A percentile compares a stretch with the other conserved stretches of the same genome.
phyloP scores from a whole-genome alignment of 495 filamentous ascomycete species.

The Daldinia grandis region DNA sequence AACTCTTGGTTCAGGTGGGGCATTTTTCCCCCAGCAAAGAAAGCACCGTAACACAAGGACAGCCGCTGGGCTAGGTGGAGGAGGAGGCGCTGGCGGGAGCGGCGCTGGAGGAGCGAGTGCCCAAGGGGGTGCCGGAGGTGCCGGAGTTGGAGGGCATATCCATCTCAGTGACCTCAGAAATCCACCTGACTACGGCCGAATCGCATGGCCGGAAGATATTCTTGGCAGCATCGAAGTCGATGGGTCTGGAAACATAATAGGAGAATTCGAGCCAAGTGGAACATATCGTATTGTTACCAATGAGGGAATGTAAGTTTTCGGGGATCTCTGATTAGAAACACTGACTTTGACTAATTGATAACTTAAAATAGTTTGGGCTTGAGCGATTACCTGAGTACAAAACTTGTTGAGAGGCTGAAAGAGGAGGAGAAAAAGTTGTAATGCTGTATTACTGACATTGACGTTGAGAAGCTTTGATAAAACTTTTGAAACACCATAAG shows the following conservation, averaged over 20 bases:
- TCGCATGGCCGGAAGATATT: conserved; percentile 91
- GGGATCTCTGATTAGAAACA: not conserved
- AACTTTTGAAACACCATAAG: not conserved
- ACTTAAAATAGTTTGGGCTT: conserved; percentile 57
- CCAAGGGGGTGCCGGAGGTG: conserved; percentile 85
- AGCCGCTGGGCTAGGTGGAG: conserved; percentile 50
- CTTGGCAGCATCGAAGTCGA: conserved; percentile 92
- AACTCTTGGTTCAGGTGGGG: conserved; percentile 70
- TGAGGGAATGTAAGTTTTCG: conserved; percentile 70
- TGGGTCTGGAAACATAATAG: conserved; percentile 72
- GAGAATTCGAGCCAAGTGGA: conserved; percentile 71
- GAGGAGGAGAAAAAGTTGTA: conserved; percentile 53
- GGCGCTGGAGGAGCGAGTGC: conserved; percentile 80
- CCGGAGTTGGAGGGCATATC: conserved; percentile 84
- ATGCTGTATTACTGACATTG: not conserved
- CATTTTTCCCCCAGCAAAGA: conserved; percentile 61
- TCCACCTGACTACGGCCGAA: conserved; percentile 89
- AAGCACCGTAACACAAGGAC: conserved; percentile 34
- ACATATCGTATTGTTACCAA: conserved; percentile 75
- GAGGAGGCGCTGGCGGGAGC: conserved; percentile 58
- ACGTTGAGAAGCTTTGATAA: not conserved
- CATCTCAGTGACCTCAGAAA: conserved; percentile 86
- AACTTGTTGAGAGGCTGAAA: conserved; percentile 60
- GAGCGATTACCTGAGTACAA: conserved; percentile 63
- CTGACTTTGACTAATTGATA: conserved; percentile 23